Conservation (phyloP, 2,329 filamentous ascomycete species). For the Aspergillus thermomutatus region DNA sequence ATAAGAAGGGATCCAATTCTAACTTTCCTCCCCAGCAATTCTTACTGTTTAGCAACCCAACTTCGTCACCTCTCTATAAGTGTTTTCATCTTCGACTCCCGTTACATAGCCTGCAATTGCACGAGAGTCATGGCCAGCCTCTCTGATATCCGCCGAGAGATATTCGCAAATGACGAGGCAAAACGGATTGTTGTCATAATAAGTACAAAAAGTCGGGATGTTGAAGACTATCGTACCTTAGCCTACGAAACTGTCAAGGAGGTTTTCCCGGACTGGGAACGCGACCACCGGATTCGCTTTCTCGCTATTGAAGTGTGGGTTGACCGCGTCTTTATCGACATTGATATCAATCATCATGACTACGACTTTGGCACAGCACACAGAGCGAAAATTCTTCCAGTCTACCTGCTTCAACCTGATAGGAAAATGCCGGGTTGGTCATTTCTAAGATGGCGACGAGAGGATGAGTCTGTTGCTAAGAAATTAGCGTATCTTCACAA, state of each 20-base stretch:
- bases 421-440: slow-evolving; percentile 4
- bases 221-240: slow-evolving; percentile 5
- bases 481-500: slow-evolving; percentile 12
- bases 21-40: too few relatives aligned
- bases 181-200: slow-evolving; percentile 7
- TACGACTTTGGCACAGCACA: slow-evolving; percentile 12
- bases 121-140: background rate
- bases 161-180: background rate
- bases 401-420: slow-evolving; percentile 6
- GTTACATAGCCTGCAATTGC: too few relatives aligned
- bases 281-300: slow-evolving; percentile 10
- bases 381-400: slow-evolving; percentile 7
- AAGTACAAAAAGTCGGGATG: slow-evolving; percentile 1
- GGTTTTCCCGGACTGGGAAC: slow-evolving; percentile 9
- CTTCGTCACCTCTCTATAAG: too few relatives aligned
- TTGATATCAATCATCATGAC: slow-evolving; percentile 11
- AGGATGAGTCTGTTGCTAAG: slow-evolving; percentile 8
- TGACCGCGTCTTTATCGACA: slow-evolving; percentile 9
- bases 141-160: slow-evolving; percentile 2
- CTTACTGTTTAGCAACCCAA: too few relatives aligned
- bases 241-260: slow-evolving; percentile 14
- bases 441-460: slow-evolving; percentile 11
- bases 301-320: slow-evolving; percentile 10
- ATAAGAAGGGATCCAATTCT: too few relatives aligned
- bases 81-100: too few relatives aligned